phyloP scores from a whole-genome alignment of 148 eudicot genomes.

The Vaccinium vitisidaea region DNA sequence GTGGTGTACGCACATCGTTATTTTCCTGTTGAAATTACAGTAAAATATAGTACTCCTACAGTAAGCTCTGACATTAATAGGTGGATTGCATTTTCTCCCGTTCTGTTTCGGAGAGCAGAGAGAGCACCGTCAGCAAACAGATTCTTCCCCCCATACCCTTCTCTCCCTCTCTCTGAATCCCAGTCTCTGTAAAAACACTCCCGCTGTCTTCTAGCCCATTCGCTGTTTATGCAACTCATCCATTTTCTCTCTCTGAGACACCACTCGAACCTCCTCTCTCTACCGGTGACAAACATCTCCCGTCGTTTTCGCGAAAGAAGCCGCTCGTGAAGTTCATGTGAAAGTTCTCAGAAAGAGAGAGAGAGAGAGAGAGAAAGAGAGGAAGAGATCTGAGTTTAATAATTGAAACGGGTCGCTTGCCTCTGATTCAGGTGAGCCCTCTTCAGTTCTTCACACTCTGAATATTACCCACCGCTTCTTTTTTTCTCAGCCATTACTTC shows the following conservation, averaged over 20 bases:
- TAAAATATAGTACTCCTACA: too few relatives aligned
- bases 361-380: background rate
- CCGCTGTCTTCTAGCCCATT: background rate
- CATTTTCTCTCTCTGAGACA: constrained; percentile 6
- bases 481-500: background rate
- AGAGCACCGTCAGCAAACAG: background rate
- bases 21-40: too few relatives aligned
- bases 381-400: constrained; percentile 23
- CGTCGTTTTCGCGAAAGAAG: constrained; percentile 6
- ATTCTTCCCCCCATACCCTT: background rate
- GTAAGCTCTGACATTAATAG: background rate
- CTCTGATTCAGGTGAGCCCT: constrained; percentile 44
- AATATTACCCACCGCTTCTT: background rate
- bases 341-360: constrained; percentile 6
- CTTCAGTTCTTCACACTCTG: background rate
- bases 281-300: background rate
- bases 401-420: constrained; percentile 39
- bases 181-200: too few relatives aligned
- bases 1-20: too few relatives aligned
- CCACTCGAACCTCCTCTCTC: background rate
- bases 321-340: constrained; percentile 22
- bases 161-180: background rate
- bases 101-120: background rate
- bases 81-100: background rate
- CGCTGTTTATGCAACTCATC: background rate